phyloP scores from a whole-genome alignment of 2,329 filamentous ascomycete genomes.

The Cyphellophora europaea region DNA sequence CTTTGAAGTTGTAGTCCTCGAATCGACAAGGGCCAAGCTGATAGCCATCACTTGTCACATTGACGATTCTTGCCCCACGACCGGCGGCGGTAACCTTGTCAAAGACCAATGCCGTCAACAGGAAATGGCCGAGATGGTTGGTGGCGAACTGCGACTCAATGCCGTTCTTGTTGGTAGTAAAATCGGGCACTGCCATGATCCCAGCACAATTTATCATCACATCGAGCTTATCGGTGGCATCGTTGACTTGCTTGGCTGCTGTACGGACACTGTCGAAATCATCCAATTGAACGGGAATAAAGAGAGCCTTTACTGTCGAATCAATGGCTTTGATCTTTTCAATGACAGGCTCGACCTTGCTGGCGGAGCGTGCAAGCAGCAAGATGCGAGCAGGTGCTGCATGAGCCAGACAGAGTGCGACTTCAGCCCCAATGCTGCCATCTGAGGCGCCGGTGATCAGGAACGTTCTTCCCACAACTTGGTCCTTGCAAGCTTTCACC shows the following conservation, averaged over 20 bases:
- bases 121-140: constrained; percentile 27
- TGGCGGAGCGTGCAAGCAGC: constrained; percentile 20
- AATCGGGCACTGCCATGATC: constrained; percentile 21
- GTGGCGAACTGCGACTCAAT: constrained; percentile 26
- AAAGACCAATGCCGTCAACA: constrained; percentile 24
- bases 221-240: constrained; percentile 19
- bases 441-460: constrained; percentile 20
- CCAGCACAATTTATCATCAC: constrained; percentile 27
- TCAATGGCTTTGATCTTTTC: constrained; percentile 14
- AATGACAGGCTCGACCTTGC: constrained; percentile 20
- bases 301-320: constrained; percentile 10
- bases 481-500: constrained; percentile 20
- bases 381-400: constrained; percentile 21
- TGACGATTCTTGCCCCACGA: constrained; percentile 27
- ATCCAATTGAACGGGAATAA: constrained; percentile 14
- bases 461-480: constrained; percentile 24
- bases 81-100: constrained; percentile 18
- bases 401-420: constrained; percentile 21
- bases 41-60: constrained; percentile 36
- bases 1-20: constrained; percentile 20
- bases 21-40: constrained; percentile 26
- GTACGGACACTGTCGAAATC: constrained; percentile 16
- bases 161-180: constrained; percentile 20
- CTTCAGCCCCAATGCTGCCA: constrained; percentile 20
- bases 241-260: constrained; percentile 19